Base-by-base conservation (phyloP, 1,139 yeast genomes). In the Pichia sp. region DNA sequence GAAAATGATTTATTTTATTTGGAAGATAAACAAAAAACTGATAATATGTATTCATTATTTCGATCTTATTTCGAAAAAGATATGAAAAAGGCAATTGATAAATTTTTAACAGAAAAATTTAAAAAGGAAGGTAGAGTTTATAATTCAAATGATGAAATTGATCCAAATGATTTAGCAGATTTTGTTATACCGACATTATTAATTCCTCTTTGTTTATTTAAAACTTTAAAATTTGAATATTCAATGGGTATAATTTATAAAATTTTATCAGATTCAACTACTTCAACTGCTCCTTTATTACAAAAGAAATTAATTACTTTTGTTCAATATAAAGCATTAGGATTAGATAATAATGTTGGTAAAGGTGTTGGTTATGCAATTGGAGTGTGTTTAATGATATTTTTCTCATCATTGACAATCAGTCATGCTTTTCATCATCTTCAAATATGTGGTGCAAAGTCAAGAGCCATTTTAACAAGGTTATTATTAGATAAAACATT, bases 401-500 rank as follows among this genome's bases (percentile, higher is more conserved):
- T 72, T 16, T 49, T 71, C n/a, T 61, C 69, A 33, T 80, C 83
- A 45, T 50, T 82, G n/a, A 59, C 71, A 24, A 66, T 77, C 49
- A 81, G 82, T 57, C 86, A 80, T 56, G 78, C 73, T 59, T 76
- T 84, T 55, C 76, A 78, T 54, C 64, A 69, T 30, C 69, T 87
- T 7, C 74, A 76, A 69, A 58, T 75, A 55, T 72, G 82, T 12
- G 95, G 94, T 52, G 83, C 84, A 9, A 78, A 80, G 55, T 75
- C 74, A 23, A 78, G 82, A 56, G 74, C 85, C 1, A 75, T 82
- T 1, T 62, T 86, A 40, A 79, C 82, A 3, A 78, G 80, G 45
- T 79, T 84, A 2, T 65, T 86, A 12, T 67, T 84, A 49, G 72
- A 74, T 44, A 87, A 87, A 59, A 71, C 87, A 10, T 73, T 83